Conservation (phyloP, 148 eudicot species). For the Vaccinium vitisidaea region DNA sequence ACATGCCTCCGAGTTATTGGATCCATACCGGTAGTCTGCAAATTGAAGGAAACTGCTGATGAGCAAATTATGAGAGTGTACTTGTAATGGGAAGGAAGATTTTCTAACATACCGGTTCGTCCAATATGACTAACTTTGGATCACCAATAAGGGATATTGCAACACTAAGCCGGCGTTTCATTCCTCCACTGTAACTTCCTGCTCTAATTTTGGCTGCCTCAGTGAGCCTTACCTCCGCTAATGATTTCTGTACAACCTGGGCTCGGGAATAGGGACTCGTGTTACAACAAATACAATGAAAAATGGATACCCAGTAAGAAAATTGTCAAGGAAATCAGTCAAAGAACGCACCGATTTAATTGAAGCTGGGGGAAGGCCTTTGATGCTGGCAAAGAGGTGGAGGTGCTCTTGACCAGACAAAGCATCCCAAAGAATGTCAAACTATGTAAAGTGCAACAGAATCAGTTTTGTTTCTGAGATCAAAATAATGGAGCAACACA, state of each 20-base stretch:
- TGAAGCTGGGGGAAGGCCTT: slow-evolving; percentile 70
- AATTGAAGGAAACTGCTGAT: neutral
- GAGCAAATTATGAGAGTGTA: neutral
- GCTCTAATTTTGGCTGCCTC: slow-evolving; percentile 69
- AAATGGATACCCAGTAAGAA: neutral
- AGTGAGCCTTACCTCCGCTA: slow-evolving; percentile 65
- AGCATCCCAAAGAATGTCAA: slow-evolving; percentile 87
- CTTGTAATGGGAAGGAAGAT: neutral
- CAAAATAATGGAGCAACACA: neutral
- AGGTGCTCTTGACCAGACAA: slow-evolving; percentile 86
- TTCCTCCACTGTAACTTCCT: slow-evolving; percentile 90
- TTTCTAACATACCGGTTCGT: slow-evolving; percentile 67
- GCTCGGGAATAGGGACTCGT: neutral
- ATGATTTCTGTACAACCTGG: slow-evolving; percentile 60
- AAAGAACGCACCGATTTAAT: slow-evolving; percentile 46
- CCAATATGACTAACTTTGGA: slow-evolving; percentile 81
- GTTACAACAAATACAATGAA: neutral
- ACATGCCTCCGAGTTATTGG: slow-evolving; percentile 88
- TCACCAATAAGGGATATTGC: slow-evolving; percentile 87
- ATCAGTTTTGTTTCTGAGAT: neutral
- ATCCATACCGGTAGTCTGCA: slow-evolving; percentile 95
- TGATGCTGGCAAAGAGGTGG: slow-evolving; percentile 74
- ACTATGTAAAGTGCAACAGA: slow-evolving; percentile 38
- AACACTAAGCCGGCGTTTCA: slow-evolving; percentile 95
- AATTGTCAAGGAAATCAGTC: slow-evolving; percentile 6